Evolutionary conservation across 495 filamentous ascomycete genomes (phyloP).

Genomic region (Melanomma pulvis-pyrius): DNA sequence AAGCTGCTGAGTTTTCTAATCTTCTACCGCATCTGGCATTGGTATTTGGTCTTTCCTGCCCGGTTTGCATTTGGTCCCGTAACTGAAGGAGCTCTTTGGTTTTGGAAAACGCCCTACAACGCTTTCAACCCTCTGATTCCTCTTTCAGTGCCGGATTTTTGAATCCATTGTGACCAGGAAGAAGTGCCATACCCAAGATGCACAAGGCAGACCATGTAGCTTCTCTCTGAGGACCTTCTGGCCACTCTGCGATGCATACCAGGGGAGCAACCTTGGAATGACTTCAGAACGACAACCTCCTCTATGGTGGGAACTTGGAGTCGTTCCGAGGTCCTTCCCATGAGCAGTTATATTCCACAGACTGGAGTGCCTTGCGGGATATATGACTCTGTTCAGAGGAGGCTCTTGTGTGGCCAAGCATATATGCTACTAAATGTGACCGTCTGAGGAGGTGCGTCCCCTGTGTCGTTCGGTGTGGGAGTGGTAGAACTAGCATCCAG

Average conservation of each 20-base stretch:
- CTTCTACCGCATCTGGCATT: neutral
- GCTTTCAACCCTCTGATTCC: neutral
- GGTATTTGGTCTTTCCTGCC: neutral
- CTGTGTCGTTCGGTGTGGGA: neutral
- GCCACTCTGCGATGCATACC: no score
- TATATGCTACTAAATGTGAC: no score
- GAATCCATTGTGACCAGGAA: neutral
- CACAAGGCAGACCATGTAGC: no score
- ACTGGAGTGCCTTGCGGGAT: neutral
- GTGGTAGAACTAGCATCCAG: neutral
- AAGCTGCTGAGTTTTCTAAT: constrained; percentile 19
- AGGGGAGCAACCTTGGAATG: no score
- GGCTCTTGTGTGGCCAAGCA: no score
- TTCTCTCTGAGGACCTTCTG: no score
- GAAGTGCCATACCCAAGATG: neutral
- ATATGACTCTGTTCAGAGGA: no score
- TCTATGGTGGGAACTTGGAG: neutral
- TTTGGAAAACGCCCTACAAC: neutral
- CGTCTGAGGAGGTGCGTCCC: no score
- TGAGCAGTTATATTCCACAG: neutral
- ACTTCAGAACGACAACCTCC: no score
- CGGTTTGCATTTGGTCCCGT: neutral
- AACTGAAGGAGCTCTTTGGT: constrained; percentile 2
- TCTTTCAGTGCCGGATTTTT: constrained; percentile 1
- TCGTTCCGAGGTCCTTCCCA: neutral